Evolutionary conservation across 2,329 filamentous ascomycete genomes (phyloP).

Genomic region (Pseudogymnoascus verrucosus): DNA sequence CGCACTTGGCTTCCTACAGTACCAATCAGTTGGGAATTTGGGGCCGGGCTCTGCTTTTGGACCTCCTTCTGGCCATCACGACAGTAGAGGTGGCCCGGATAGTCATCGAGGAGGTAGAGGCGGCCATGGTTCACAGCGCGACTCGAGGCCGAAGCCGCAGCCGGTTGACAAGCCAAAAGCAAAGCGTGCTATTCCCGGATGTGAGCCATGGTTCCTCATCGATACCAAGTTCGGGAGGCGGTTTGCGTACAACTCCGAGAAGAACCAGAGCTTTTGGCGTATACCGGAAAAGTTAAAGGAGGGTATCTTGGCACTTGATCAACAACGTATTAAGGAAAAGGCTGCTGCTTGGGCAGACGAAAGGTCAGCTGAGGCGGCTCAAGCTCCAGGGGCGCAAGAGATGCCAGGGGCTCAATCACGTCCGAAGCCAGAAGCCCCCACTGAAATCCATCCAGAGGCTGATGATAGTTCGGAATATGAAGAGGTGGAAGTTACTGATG

Average conservation of each 20-base stretch:
- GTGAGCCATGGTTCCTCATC: constrained; percentile 84
- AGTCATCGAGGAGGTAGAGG: constrained; percentile 41
- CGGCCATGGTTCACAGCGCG: constrained; percentile 42
- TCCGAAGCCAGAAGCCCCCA: constrained; percentile 14
- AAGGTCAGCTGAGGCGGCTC: constrained; percentile 22
- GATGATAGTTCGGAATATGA: constrained; percentile 67
- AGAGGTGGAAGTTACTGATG: constrained; percentile 34
- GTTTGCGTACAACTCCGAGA: constrained; percentile 82
- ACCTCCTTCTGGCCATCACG: constrained; percentile 20
- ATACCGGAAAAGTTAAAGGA: constrained; percentile 82
- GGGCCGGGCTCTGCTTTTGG: constrained; percentile 28
- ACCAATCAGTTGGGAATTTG: constrained; percentile 34
- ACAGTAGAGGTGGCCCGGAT: constrained; percentile 33
- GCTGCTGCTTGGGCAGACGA: constrained; percentile 28
- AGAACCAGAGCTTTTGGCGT: constrained; percentile 89
- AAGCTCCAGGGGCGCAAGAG: constrained; percentile 22
- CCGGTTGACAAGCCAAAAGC: constrained; percentile 73
- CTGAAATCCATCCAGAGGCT: constrained; percentile 32
- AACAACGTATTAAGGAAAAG: constrained; percentile 58
- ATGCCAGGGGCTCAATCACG: constrained; percentile 16
- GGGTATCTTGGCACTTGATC: constrained; percentile 65
- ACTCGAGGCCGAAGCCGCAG: constrained; percentile 49
- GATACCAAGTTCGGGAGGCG: constrained; percentile 82
- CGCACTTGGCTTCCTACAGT: constrained; percentile 35
- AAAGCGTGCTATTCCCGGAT: constrained; percentile 70